Evolutionary conservation across 768 basidiomycete species (phyloP).

Genomic region (Fomitopsis pulvina): DNA sequence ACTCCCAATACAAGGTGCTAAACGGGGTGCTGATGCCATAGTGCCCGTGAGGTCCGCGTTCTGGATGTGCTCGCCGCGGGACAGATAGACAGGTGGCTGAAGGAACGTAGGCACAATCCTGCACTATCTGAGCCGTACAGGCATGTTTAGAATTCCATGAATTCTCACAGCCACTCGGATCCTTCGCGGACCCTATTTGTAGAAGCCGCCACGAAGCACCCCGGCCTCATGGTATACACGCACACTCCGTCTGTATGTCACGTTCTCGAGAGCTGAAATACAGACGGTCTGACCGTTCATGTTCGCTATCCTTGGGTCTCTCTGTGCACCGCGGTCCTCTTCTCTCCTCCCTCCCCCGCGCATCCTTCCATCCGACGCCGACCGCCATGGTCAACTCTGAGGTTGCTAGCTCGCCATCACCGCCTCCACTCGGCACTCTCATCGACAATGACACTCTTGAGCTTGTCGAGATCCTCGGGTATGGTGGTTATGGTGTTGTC

Average conservation of each 20-base stretch:
- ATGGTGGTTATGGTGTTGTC: conserved; percentile 93
- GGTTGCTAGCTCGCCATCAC: conserved; percentile 36
- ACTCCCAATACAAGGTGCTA: too few species aligned
- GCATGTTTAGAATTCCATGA: conserved; percentile 1
- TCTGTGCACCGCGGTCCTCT: conserved; percentile 20
- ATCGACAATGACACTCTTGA: conserved; percentile 82
- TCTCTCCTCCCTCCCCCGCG: conserved; percentile 13
- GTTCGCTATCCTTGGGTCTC: conserved; percentile 21
- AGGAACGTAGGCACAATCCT: not conserved
- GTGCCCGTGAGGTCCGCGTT: not conserved
- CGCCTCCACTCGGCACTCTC: conserved; percentile 58
- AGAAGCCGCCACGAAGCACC: conserved; percentile 15
- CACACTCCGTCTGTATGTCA: conserved; percentile 23
- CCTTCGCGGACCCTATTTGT: conserved; percentile 3
- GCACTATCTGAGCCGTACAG: not conserved
- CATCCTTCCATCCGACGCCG: conserved; percentile 7
- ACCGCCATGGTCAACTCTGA: conserved; percentile 24
- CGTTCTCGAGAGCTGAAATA: conserved; percentile 26
- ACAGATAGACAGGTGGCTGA: not conserved
- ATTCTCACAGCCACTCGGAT: conserved; percentile 5
- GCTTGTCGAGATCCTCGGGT: conserved; percentile 81
- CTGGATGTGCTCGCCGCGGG: not conserved
- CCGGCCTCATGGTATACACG: conserved; percentile 31
- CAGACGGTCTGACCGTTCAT: conserved; percentile 10
- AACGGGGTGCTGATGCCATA: not conserved